These are phyloP conservation scores for Streptanthus diversifolius DNA, from an alignment of 345 rosid genomes.

Conservation along the genomic window DNA sequence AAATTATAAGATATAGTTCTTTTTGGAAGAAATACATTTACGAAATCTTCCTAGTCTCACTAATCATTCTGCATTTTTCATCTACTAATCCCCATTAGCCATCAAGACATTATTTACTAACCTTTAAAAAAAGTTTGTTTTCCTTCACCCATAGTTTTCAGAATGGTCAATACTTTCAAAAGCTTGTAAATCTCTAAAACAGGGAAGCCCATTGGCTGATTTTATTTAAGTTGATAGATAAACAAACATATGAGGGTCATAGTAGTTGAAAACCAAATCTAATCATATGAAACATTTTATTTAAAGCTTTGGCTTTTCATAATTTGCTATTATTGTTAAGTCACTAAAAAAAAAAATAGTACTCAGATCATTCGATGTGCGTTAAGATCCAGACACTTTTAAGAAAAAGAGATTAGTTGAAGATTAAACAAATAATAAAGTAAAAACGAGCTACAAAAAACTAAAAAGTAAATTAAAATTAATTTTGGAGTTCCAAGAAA, in stretches of 20 bases:
- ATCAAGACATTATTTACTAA: not conserved
- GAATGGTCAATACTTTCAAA: conserved; percentile 19
- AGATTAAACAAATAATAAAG: conserved; percentile 30
- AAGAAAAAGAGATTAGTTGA: not conserved
- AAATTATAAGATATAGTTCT: not conserved
- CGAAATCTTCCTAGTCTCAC: conserved; percentile 1
- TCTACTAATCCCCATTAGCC: conserved; percentile 3
- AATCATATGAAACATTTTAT: not conserved
- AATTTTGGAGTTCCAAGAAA: conserved; percentile 28
- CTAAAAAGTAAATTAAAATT: conserved; percentile 7
- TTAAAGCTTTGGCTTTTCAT: not conserved
- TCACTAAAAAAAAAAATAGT: not conserved
- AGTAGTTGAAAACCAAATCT: conserved; percentile 7
- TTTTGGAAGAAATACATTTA: not conserved
- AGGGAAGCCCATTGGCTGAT: not conserved
- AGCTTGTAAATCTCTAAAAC: conserved; percentile 1
- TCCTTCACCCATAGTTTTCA: conserved; percentile 12
- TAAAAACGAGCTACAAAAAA: not conserved
- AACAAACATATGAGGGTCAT: conserved; percentile 1
- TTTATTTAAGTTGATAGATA: conserved; percentile 2
- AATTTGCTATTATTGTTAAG: not conserved
- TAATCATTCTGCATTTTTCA: not conserved
- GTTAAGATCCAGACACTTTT: conserved; percentile 33
- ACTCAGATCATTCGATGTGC: conserved; percentile 29
- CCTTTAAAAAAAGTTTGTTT: not conserved